Conservation (phyloP, 2,329 filamentous ascomycete genomes). For the Ophiosphaerella herpotricha region DNA sequence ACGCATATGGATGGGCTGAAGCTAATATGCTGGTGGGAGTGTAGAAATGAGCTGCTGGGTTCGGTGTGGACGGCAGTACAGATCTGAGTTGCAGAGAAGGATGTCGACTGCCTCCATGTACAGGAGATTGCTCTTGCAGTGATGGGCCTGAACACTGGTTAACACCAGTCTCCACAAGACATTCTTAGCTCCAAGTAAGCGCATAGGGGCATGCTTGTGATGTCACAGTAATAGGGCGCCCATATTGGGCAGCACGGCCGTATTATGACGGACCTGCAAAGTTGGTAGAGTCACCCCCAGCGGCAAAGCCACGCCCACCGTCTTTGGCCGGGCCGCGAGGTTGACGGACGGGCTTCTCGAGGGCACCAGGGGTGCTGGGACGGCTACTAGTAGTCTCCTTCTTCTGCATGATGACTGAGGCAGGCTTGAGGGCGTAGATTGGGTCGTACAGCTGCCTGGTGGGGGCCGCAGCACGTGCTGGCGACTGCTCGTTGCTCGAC, state of each 20-base stretch:
- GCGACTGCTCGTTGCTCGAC: conserved; percentile 44
- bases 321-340: conserved; percentile 77
- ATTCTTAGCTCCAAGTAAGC: not conserved
- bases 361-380: conserved; percentile 60
- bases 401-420: conserved; percentile 54
- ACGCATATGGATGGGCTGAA: no score
- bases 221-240: no score
- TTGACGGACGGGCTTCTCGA: conserved; percentile 71
- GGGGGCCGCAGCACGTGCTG: conserved; percentile 34
- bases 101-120: no score
- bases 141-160: no score
- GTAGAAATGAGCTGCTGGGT: no score
- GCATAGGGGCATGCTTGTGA: no score
- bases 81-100: no score
- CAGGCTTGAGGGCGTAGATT: conserved; percentile 68
- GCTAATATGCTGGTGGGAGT: no score
- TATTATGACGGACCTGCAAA: conserved; percentile 22
- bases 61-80: no score
- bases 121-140: no score
- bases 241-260: no score
- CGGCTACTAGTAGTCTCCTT: conserved; percentile 52
- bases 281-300: conserved; percentile 56
- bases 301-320: conserved; percentile 77
- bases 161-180: no score
- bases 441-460: conserved; percentile 78